A percentile compares a stretch with the other conserved stretches of the same genome.
These are phyloP conservation scores for Talaromyces pinophilus DNA, from an alignment of 2,329 filamentous ascomycete genomes.

Conservation along the genomic window DNA sequence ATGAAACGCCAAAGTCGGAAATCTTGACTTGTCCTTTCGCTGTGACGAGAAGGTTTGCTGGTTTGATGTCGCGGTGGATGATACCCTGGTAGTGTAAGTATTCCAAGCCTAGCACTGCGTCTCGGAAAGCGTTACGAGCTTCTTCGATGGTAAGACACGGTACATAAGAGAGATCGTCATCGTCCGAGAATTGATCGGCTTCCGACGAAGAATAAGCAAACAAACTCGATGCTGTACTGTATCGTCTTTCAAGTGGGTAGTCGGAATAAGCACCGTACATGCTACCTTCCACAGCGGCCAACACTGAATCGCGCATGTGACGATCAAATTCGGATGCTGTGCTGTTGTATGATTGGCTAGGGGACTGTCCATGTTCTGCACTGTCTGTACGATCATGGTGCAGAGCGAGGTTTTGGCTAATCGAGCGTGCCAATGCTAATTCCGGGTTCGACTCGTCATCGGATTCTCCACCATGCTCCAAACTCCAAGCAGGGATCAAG, in stretches of 20 bases:
- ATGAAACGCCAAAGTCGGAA: conserved; percentile 97
- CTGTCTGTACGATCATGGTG: conserved; percentile 27
- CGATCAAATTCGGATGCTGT: conserved; percentile 47
- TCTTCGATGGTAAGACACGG: conserved; percentile 87
- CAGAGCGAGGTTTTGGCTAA: conserved; percentile 38
- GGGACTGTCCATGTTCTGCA: conserved; percentile 50
- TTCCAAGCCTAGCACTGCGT: conserved; percentile 89
- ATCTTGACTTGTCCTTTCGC: conserved; percentile 88
- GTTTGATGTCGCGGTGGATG: conserved; percentile 82
- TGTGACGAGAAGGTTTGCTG: conserved; percentile 87
- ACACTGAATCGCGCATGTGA: conserved; percentile 33
- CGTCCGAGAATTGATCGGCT: conserved; percentile 49
- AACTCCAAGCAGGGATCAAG: conserved; percentile 74
- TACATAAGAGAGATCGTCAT: conserved; percentile 89
- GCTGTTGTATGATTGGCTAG: conserved; percentile 55
- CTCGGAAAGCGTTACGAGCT: conserved; percentile 81
- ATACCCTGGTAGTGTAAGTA: conserved; percentile 89
- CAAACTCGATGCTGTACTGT: conserved; percentile 75
- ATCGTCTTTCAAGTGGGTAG: conserved; percentile 65
- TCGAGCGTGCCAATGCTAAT: conserved; percentile 35
- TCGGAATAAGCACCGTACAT: conserved; percentile 72
- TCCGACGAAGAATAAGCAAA: conserved; percentile 48
- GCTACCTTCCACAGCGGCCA: conserved; percentile 69
- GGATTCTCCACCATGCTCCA: conserved; percentile 71
- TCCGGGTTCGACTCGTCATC: conserved; percentile 50